phyloP scores from a whole-genome alignment of 208 protist genomes.

The Crithidia sp. region DNA sequence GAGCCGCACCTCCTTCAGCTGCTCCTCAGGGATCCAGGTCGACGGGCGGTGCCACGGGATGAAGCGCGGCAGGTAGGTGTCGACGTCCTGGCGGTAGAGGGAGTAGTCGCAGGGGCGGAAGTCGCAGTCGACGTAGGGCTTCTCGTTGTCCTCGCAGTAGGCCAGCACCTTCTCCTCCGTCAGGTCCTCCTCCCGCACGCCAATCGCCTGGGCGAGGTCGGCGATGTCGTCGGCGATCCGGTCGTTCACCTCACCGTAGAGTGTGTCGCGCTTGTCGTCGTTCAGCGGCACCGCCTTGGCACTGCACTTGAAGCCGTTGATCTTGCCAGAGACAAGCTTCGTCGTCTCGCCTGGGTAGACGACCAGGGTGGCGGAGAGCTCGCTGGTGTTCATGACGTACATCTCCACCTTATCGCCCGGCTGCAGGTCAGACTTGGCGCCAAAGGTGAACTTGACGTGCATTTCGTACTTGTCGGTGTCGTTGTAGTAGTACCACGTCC shows the following conservation, averaged over 20 bases:
- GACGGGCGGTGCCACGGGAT: constrained; percentile 68
- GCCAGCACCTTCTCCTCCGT: constrained; percentile 64
- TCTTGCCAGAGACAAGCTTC: constrained; percentile 66
- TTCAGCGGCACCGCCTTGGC: constrained; percentile 59
- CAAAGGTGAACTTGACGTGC: constrained; percentile 80
- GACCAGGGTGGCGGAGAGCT: constrained; percentile 55
- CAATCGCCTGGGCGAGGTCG: constrained; percentile 49
- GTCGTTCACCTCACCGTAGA: constrained; percentile 55
- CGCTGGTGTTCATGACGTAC: constrained; percentile 61
- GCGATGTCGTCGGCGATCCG: constrained; percentile 42
- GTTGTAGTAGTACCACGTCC: constrained; percentile 86
- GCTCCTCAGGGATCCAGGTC: constrained; percentile 60
- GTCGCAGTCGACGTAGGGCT: constrained; percentile 67
- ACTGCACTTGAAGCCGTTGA: constrained; percentile 74
- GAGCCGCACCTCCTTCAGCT: constrained; percentile 65
- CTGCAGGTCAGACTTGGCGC: constrained; percentile 63
- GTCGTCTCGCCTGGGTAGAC: constrained; percentile 76
- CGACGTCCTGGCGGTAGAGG: constrained; percentile 66
- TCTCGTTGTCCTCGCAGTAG: constrained; percentile 58
- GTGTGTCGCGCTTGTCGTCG: constrained; percentile 53
- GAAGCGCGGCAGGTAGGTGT: constrained; percentile 61
- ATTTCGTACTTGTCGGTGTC: constrained; percentile 88
- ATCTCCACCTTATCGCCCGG: constrained; percentile 63
- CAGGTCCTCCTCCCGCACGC: constrained; percentile 37
- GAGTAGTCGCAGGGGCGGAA: constrained; percentile 74